Base-by-base conservation (phyloP, 2,329 filamentous ascomycete species). In the Aureobasidium melanogenum region DNA sequence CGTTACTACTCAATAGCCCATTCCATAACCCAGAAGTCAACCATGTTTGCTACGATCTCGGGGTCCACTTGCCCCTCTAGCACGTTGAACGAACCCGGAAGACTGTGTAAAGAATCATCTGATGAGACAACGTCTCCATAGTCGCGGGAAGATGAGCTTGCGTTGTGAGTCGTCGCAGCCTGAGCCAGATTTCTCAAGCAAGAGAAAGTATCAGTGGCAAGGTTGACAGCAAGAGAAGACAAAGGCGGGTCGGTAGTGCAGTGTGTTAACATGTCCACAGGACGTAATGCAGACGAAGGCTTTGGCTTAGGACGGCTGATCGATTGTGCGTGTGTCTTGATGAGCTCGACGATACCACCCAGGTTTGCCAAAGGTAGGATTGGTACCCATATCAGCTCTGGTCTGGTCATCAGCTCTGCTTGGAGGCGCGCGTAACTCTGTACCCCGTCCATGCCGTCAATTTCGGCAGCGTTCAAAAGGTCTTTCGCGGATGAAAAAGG, bases 1-100 rank as follows among this genome's bases (percentile, higher is more conserved):
- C 28, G 2, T 22, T 12, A 9, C n/a, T 30, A 74, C 30, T 71
- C 70, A 32, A 65, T 61, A 26, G 63, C 59, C 64, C 65, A 67
- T 63, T 75, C 72, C 39, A 68, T 65, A 30, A 58, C 64, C 74
- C 75, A 77, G 63, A 76, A 77, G 14, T 69, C 68, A n/a, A 71
- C 55, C 46, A 77, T 66, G n/a, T 69, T 67, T 26, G 32, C 58
- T 17, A 64, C 71, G 39, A 68, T 64, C 24, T 67, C 66, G 22
- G 69, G 66, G 5, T 71, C 74, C 1, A 76, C 63, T 46, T 75
- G 70, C 28, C 70, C 69, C 22, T 63, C 63, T 56, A 78, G 57
- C 28, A 68, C 52, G 66, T 68, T 51, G 69, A 63, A 15, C 48
- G 61, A 22, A 41, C 60, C 34, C 69, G 14, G 38, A 41, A 41